Base-by-base conservation (phyloP, 495 filamentous ascomycete genomes). In the Chaetomidium leptoderma region DNA sequence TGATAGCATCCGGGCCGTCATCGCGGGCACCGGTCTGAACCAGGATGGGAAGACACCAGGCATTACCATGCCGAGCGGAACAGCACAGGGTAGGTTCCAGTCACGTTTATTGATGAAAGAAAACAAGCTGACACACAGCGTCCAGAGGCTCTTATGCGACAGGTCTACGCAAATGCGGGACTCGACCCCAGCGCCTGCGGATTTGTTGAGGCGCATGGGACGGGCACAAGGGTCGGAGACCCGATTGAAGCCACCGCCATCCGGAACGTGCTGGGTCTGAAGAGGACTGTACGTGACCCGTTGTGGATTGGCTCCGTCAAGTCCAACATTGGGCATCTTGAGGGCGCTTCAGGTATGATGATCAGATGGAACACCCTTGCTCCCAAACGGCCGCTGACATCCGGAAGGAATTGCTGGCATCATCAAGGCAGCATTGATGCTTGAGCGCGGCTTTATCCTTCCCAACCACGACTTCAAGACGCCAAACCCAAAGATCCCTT, bases 1-100 rank as follows among this genome's bases (percentile, higher is more conserved):
- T 23, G 78, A 84, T 52, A 78, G 80, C 7, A 83, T 89, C 39
- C 74, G 83, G 48, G 82, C 80, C 14, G 74, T 90, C 17, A 84
- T 91, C 53, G 76, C 77, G 17, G 78, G 72, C 6, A 80, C 79
- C 35, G 79, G 77, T 0, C 66, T 83, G 35, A 88, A 87, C 60
- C 77, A 85, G 53, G 82, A 86, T 64, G 82, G 83, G 32, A 80
- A 77, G 42, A 82, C 83, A 1, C 72, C 76, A 0, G 80, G 81
- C 13, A 84, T 87, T 36, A 84, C 79, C 2, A 73, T 82, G 66
- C 85, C 85, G 0, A 81, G 72, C 45, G 45, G 45, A 1, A 70
- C 73, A 1, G 82, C 83, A 2, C 86, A 89, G 69, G 81, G 76
- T 67, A 51, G 63, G 24, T 39, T n/a, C 29, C 48, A 37, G 10